Evolutionary conservation across 306 rosid species (phyloP).

Genomic region (Herpetospermum pedunculosum): DNA sequence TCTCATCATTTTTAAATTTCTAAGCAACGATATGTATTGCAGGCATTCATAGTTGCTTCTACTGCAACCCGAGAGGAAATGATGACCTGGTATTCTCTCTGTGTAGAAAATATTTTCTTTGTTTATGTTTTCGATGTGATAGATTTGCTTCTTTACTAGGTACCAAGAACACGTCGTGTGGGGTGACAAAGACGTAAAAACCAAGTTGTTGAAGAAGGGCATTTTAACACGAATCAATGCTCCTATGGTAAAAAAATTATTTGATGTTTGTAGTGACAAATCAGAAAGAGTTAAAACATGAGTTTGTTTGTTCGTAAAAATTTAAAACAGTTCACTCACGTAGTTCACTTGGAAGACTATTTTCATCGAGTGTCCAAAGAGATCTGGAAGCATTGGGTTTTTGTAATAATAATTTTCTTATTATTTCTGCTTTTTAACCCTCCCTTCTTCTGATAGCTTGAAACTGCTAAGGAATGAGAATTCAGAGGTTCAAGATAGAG

Average conservation of each 20-base stretch:
- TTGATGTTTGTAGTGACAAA: slow-evolving; percentile 2
- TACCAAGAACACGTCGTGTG: slow-evolving; percentile 83
- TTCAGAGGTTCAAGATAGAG: background rate
- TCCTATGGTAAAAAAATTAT: slow-evolving; percentile 57
- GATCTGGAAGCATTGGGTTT: background rate
- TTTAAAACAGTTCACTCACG: background rate
- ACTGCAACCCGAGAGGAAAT: slow-evolving; percentile 84
- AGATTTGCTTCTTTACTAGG: slow-evolving; percentile 34
- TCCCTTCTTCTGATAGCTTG: background rate
- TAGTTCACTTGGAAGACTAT: background rate
- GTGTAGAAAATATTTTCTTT: background rate
- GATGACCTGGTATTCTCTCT: slow-evolving; percentile 54
- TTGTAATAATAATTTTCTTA: background rate
- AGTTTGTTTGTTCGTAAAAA: background rate
- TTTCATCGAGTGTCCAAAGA: background rate
- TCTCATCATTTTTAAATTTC: slow-evolving; percentile 4
- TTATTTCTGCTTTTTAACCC: background rate
- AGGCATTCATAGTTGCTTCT: slow-evolving; percentile 97
- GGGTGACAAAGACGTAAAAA: slow-evolving; percentile 77
- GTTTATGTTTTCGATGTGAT: background rate
- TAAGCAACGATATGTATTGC: slow-evolving; percentile 25
- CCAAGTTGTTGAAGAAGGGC: slow-evolving; percentile 81
- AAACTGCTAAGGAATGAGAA: background rate
- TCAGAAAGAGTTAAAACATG: background rate
- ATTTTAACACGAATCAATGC: slow-evolving; percentile 76